Conservation (phyloP, 257 asterid genomes). For the Schizonepeta tenuifolia region DNA sequence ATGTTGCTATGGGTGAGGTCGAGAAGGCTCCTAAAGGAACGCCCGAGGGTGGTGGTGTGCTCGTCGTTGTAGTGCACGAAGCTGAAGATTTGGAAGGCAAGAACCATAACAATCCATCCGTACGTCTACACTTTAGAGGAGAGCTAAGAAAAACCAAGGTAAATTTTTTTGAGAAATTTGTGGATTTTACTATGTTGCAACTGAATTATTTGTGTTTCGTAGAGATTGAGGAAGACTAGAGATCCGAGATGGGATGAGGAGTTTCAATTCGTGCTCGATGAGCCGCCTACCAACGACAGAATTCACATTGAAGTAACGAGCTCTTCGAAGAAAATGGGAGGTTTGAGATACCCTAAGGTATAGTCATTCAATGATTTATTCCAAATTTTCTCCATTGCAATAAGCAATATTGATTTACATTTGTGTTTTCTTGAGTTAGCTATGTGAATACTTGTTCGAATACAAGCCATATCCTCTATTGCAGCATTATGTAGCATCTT, state of each 20-base stretch:
- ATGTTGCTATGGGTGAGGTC: slow-evolving; percentile 45
- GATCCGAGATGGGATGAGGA: slow-evolving; percentile 96
- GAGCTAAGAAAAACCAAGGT: slow-evolving; percentile 83
- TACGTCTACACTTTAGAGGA: slow-evolving; percentile 64
- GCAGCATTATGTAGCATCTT: not conserved
- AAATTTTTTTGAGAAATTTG: not conserved
- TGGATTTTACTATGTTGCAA: not conserved
- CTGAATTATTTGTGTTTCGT: not conserved
- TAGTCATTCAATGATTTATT: too few relatives aligned
- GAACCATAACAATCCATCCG: slow-evolving; percentile 77
- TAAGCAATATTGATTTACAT: too few relatives aligned
- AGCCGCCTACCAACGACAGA: slow-evolving; percentile 71
- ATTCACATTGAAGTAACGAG: slow-evolving; percentile 81
- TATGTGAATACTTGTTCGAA: too few relatives aligned
- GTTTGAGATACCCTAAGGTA: slow-evolving; percentile 69
- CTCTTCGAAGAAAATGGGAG: slow-evolving; percentile 62
- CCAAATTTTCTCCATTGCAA: too few relatives aligned
- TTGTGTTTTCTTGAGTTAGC: too few relatives aligned
- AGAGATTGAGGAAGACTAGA: slow-evolving; percentile 69
- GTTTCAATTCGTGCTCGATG: slow-evolving; percentile 68
- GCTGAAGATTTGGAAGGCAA: slow-evolving; percentile 88
- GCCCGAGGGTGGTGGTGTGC: slow-evolving; percentile 79
- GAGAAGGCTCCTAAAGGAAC: slow-evolving; percentile 87
- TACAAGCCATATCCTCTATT: not conserved
- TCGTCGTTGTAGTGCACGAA: slow-evolving; percentile 73